Evolutionary conservation across 2,329 filamentous ascomycete genomes (phyloP), one percentile per base, ranked within the genome.

Genomic region (Sclerotinia trifoliorum): DNA sequence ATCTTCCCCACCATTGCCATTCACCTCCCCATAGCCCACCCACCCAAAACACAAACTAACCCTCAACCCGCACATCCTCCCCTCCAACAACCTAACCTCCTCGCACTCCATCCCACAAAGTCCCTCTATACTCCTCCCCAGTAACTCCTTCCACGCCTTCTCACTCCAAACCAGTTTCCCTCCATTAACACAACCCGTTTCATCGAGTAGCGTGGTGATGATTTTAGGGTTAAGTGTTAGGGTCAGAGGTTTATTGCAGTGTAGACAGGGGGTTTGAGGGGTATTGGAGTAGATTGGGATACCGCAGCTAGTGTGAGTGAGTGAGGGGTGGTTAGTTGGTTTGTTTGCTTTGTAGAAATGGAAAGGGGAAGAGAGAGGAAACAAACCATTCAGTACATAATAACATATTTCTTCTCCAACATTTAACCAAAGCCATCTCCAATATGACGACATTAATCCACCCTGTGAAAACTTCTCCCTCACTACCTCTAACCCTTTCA

Each of bases 31-130:
- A 39, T 39, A 2, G 10, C 65, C 75, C 24, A 79, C 80, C 83
- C 86, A 84, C 1, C 84, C 86, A 74, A 89, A 86, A 6, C 83
- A 80, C 72, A 88, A 71, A 21, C 82, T 86, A 11, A 86, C 73
- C 21, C 85, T 80, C 61, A 84, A 76, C 70, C 83, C 86, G 19
- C 83, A 65, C 60, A 88, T 73, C 5, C 83, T 78, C 70, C 84
- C 81, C 71, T 88, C 84, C 6, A 88, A 74, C 55, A 80, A 79
- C 66, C 78, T 78, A n/a, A 87, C 70, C 24, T 79, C 78, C 17
- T 82, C 79, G 0, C 75, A 69, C 17, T 77, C 76, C 65, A 80
- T 74, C 6, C 51, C 29, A 5, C 73, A 77, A 17, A 86, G 72
- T 58, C 83, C 80, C 21, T 79, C 74, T 2, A 80, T 75, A 0